A percentile compares a stretch with the other conserved stretches of the same genome.
phyloP scores from a whole-genome alignment of 352 stramenopile genomes.

The Saprolegnia parasitica region DNA sequence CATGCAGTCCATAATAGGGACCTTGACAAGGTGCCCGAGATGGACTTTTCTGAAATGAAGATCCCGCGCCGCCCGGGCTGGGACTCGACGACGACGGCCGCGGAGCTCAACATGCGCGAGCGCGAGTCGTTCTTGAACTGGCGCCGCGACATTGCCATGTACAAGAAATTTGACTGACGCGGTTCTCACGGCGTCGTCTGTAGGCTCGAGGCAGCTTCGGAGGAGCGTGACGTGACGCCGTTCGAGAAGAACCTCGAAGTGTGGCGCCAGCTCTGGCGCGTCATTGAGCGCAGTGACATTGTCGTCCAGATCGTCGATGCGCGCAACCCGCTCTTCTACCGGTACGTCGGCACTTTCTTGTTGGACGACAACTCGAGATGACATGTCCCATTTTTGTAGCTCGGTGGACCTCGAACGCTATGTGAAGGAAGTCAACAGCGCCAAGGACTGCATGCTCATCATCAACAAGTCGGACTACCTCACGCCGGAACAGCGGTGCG shows the following conservation, averaged over 20 bases:
- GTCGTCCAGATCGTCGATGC: conserved; percentile 99
- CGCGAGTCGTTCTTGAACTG: conserved; percentile 98
- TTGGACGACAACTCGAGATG: background rate
- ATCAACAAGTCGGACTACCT: conserved; percentile 99
- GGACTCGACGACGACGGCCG: conserved; percentile 90
- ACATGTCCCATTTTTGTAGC: conserved; percentile 33
- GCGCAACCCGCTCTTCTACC: conserved; percentile 98
- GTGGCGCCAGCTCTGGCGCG: conserved; percentile 99
- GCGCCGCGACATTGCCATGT: conserved; percentile 93
- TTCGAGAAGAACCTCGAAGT: conserved; percentile 99
- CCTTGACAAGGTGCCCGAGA: conserved; percentile 59
- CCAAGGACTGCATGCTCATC: conserved; percentile 92
- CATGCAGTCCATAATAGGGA: conserved; percentile 35
- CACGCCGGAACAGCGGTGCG: conserved; percentile 82
- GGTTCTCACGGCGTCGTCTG: background rate
- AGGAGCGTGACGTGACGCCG: conserved; percentile 91
- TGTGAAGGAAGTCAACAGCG: conserved; percentile 86
- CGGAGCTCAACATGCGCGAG: conserved; percentile 94
- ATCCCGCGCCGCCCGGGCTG: conserved; percentile 95
- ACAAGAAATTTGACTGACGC: conserved; percentile 24
- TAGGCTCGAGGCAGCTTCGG: conserved; percentile 70
- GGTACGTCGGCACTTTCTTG: conserved; percentile 33
- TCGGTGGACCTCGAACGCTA: conserved; percentile 95
- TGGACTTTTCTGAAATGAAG: conserved; percentile 93
- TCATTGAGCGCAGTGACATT: conserved; percentile 96